Conservation (phyloP, 805 yeast species). For the Torulaspora delbrueckii region DNA sequence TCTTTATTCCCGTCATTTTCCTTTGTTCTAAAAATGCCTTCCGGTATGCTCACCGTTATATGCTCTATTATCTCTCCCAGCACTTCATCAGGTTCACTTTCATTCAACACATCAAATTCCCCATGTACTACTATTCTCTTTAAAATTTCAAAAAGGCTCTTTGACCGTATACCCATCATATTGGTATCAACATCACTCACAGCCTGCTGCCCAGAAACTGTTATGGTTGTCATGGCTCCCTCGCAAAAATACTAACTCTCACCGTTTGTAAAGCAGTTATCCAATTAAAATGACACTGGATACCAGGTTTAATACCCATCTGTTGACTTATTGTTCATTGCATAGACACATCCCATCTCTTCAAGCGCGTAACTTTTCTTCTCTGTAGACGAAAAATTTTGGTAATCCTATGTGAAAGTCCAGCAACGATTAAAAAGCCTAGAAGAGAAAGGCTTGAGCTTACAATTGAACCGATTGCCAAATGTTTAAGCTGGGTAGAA, state of each 20-base stretch:
- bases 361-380: constrained; percentile 1
- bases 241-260: background rate
- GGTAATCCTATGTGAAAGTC: background rate
- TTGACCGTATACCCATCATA: constrained; percentile 28
- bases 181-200: constrained; percentile 17
- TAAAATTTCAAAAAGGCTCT: constrained; percentile 14
- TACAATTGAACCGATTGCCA: background rate
- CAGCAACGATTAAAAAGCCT: background rate
- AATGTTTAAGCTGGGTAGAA: constrained; percentile 3
- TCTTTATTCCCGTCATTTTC: background rate
- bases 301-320: background rate
- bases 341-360: background rate
- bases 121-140: constrained; percentile 16
- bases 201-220: constrained; percentile 3
- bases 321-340: background rate
- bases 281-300: background rate
- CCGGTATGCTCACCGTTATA: constrained; percentile 26
- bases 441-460: background rate
- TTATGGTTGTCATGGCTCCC: constrained; percentile 6
- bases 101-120: constrained; percentile 12
- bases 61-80: constrained; percentile 22
- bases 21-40: constrained; percentile 18
- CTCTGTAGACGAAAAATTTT: background rate
- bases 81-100: constrained; percentile 14
- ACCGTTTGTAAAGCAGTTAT: background rate